Base-by-base conservation (phyloP, 345 rosid genomes). In the Syzygium aqueum region DNA sequence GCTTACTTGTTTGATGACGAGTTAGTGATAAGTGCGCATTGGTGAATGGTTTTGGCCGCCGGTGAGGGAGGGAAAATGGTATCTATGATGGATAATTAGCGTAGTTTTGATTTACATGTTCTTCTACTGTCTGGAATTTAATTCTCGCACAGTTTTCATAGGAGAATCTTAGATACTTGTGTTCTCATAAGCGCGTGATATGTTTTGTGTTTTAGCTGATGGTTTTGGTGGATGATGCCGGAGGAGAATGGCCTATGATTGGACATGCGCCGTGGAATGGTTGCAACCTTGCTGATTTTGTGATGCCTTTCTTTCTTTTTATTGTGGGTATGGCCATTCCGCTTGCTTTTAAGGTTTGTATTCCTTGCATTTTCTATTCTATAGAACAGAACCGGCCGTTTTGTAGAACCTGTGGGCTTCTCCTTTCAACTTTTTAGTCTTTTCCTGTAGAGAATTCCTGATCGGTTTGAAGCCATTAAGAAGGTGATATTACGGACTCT, bases 241-340 rank as follows among this genome's bases (percentile, higher is more conserved):
- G 98, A 82, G 99, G 96, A 88, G 97, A 95, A 28, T 96, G 96
- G 97, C 99, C 98, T 8, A 78, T 46, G 91, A 97, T 96, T 43
- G 93, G 93, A 46, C 99, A 97, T 53, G 97, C 99, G 33, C 95
- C 98, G 0, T 97, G 99, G 99, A 89, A 95, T 49, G 98, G 99
- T 23, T 95, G 98, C 91, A 93, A 97, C 89, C 92, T 97, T 50
- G 99, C 98, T 30, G 99, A 97, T 93, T 97, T 95, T 87, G 98
- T 96, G 9, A 95, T 96, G 98, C 99, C 99, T 22, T 97, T 97
- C 93, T 97, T 97, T 73, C 88, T 97, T 77, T 96, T 97, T 90
- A 96, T 95, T 40, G 98, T 97, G 25, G 99, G 99, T 21, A 93
- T 96, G 93, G 95, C 99, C 91, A 91, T 96, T 80, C 93, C 98